phyloP scores from a whole-genome alignment of 2,329 filamentous ascomycete genomes.

The Polytolypa hystricis region DNA sequence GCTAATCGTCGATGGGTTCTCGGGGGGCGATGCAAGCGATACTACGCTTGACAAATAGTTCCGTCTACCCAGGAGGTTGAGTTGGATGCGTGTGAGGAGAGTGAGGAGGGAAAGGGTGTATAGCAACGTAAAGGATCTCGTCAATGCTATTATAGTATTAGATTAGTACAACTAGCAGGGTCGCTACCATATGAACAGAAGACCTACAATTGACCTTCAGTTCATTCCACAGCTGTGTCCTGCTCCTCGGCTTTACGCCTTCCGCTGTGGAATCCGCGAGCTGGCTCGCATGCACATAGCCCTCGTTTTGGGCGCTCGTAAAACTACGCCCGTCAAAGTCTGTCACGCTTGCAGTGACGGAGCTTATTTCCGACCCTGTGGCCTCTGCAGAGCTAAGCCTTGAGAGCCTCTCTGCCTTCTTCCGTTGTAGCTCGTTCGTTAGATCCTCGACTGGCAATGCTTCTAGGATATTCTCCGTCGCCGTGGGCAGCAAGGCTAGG shows the following conservation, averaged over 20 bases:
- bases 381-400: constrained; percentile 46
- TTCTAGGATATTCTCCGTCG: constrained; percentile 77
- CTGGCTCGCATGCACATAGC: constrained; percentile 75
- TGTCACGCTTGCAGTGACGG: constrained; percentile 54
- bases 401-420: constrained; percentile 65
- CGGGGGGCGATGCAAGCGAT: constrained; percentile 66
- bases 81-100: constrained; percentile 85
- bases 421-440: constrained; percentile 85
- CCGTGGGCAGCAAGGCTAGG: constrained; percentile 84
- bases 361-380: constrained; percentile 46
- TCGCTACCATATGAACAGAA: constrained; percentile 1
- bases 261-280: constrained; percentile 45
- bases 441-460: constrained; percentile 85
- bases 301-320: constrained; percentile 65
- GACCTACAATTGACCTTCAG: constrained; percentile 83
- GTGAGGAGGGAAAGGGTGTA: constrained; percentile 85
- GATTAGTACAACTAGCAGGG: constrained; percentile 5
- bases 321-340: constrained; percentile 77
- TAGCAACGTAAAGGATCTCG: constrained; percentile 78
- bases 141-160: constrained; percentile 53
- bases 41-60: constrained; percentile 96
- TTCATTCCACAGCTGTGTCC: constrained; percentile 93
- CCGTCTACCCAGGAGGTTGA: constrained; percentile 88
- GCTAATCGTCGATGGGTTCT: constrained; percentile 64
- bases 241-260: constrained; percentile 52